Conservation (phyloP, 192 early-diverging fungal species). For the Umbelopsis sp. region DNA sequence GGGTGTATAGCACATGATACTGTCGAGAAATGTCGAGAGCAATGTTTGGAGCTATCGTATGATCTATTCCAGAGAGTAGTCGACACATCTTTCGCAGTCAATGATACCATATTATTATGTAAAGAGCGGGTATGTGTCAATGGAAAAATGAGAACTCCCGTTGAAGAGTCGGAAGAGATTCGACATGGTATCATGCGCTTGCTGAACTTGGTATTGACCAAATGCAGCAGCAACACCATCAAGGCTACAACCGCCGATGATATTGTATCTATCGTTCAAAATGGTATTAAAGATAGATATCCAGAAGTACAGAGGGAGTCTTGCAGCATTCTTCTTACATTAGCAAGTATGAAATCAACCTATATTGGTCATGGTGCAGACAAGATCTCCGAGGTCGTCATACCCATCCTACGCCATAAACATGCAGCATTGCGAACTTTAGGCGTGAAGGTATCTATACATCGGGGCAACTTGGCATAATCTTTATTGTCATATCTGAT, state of each 20-base stretch:
- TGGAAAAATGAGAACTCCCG: neutral
- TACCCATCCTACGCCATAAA: conserved; percentile 1
- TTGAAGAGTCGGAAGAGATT: conserved; percentile 15
- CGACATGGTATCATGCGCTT: neutral
- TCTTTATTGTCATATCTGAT: too few relatives aligned
- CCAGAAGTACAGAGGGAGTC: conserved; percentile 3
- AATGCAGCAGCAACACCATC: neutral
- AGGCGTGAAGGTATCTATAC: neutral
- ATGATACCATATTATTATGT: neutral
- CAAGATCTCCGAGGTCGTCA: neutral
- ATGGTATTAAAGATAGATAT: neutral
- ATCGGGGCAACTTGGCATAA: too few relatives aligned
- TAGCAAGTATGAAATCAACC: neutral
- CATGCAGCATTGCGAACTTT: neutral
- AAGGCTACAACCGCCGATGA: neutral
- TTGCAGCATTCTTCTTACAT: neutral
- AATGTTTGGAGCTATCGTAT: conserved; percentile 2
- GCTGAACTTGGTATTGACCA: neutral
- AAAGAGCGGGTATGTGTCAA: neutral
- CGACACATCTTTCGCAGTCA: neutral
- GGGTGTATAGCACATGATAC: neutral
- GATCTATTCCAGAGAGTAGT: neutral
- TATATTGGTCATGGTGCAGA: conserved; percentile 1
- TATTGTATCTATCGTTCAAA: neutral
- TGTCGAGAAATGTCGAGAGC: conserved; percentile 14